Conservation (phyloP, 169 alveolate genomes). For the Blepharisma undulans region DNA sequence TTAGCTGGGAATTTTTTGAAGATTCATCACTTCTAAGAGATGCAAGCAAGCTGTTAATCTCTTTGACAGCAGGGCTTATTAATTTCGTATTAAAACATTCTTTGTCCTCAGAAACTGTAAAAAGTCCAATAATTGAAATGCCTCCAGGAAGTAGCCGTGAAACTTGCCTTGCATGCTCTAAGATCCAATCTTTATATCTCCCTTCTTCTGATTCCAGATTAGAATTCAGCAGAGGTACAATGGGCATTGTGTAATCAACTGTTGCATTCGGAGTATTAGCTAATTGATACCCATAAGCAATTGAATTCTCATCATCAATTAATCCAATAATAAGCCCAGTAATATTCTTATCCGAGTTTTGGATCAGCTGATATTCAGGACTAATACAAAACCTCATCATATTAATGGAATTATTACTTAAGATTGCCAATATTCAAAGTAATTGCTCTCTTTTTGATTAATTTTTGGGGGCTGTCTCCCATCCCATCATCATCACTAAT, state of each 20-base stretch:
- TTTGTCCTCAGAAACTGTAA: background rate
- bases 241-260: background rate
- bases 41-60: background rate
- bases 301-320: background rate
- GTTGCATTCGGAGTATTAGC: background rate
- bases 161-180: background rate
- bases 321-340: background rate
- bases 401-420: background rate
- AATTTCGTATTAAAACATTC: background rate
- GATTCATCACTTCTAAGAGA: background rate
- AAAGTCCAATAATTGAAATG: background rate
- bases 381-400: background rate
- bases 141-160: slow-evolving; percentile 9
- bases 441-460: background rate
- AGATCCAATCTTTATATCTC: background rate
- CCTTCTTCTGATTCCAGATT: background rate
- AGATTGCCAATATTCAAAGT: background rate
- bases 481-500: slow-evolving; percentile 27
- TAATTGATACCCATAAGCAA: background rate
- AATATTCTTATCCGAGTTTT: background rate
- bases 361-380: background rate
- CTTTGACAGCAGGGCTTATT: background rate
- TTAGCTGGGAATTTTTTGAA: background rate
- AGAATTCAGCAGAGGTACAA: background rate
- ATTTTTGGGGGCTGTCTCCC: background rate